Evolutionary conservation across 768 basidiomycete species (phyloP), one percentile per base, ranked within the genome.

Genomic region (Russula sp.): DNA sequence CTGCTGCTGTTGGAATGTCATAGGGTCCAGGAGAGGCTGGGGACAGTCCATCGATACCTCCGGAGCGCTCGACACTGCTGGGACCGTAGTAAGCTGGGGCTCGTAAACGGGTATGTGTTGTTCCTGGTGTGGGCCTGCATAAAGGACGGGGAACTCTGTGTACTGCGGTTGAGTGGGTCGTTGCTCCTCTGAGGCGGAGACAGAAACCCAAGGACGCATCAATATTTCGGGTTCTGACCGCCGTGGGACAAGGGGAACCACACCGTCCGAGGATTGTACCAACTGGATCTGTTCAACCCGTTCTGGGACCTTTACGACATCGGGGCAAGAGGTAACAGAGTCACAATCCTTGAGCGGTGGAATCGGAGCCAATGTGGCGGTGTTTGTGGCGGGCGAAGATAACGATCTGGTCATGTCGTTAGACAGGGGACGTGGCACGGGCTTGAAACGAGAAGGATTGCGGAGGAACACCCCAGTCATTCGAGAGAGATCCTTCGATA

Each of bases 401-500:
- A n/a, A 34, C 2, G 13, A 20, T 44, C 22, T 34, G 13, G 53
- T 42, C 44, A 32, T 55, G 40, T 52, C n/a, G 50, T 57, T 40
- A 10, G 22, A 54, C 13, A 14, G 59, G 32, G 10, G 49, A 57
- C 54, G 64, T 44, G 44, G 40, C 10, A 44, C 22, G n/a, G 55
- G 54, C 60, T 56, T 65, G 14, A 14, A 50, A 28, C 26, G 55
- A 6, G 55, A 24, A 22, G 59, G 59, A 22, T 53, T 26, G 49
- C 61, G 59, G 24, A 57, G 57, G 16, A 57, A 50, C 8, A 38
- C 24, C 24, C 32, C 59, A 36, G 24, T 60, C 9, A 57, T 24
- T 34, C 64, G 64, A 38, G 64, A 65, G n/a, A 65, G 32, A 30
- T 61, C 57, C 55, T 57, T 65, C 10, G 49, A 44, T 18, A 46